Evolutionary conservation across 2,329 filamentous ascomycete species (phyloP).

Genomic region (Neurospora sp.): DNA sequence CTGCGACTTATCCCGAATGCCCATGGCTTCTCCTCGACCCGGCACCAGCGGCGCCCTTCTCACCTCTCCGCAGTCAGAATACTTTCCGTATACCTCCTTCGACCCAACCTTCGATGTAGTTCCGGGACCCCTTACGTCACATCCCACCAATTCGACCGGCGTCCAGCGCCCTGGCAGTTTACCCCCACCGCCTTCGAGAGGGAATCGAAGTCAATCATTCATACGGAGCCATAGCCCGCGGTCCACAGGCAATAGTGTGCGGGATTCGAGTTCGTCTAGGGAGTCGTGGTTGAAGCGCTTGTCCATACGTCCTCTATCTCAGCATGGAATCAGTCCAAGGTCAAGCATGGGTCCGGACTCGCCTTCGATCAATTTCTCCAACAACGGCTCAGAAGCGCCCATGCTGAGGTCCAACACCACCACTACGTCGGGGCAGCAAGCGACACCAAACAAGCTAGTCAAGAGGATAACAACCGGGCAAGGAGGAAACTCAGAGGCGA

Average conservation of each 20-base stretch:
- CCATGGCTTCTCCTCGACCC: constrained; percentile 29
- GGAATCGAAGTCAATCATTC: constrained; percentile 33
- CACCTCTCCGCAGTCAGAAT: constrained; percentile 22
- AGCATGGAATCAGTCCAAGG: constrained; percentile 48
- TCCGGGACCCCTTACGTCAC: constrained; percentile 15
- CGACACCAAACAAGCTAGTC: constrained; percentile 65
- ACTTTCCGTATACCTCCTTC: constrained; percentile 21
- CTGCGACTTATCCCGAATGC: constrained; percentile 21
- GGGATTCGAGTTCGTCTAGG: constrained; percentile 51
- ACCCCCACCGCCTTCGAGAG: constrained; percentile 28
- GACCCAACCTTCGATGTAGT: constrained; percentile 14
- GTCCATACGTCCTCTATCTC: constrained; percentile 55
- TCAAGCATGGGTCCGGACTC: constrained; percentile 58
- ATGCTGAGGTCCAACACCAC: constrained; percentile 41
- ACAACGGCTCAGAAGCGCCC: constrained; percentile 52
- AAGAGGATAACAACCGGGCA: constrained; percentile 58
- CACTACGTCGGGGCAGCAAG: constrained; percentile 24
- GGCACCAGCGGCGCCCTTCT: constrained; percentile 32
- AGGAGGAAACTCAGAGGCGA: constrained; percentile 31
- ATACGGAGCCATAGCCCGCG: constrained; percentile 29
- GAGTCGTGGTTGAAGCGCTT: constrained; percentile 66
- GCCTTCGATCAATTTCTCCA: constrained; percentile 54
- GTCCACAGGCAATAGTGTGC: constrained; percentile 33
- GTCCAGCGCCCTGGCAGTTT: constrained; percentile 19
- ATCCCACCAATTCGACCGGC: constrained; percentile 21